A percentile compares a stretch with the other conserved stretches of the same genome.
Evolutionary conservation across 1,284 basidiomycete genomes (phyloP).

Genomic region (Cryptococcus maquisensis): DNA sequence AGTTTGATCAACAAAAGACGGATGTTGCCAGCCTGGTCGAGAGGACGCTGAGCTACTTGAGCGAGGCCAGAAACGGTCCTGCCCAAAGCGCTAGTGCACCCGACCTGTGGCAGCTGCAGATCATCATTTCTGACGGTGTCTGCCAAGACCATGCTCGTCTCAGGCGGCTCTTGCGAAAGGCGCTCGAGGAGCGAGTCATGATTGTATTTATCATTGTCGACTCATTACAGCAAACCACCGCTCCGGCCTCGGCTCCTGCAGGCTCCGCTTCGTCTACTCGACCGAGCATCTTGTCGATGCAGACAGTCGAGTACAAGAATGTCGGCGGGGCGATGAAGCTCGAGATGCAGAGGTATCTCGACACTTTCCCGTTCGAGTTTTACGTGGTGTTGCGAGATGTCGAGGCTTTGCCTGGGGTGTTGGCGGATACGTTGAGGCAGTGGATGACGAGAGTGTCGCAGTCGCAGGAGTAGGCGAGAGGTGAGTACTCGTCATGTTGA

Average conservation of each 20-base stretch:
- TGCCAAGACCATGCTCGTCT: conserved; percentile 92
- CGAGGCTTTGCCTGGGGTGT: conserved; percentile 84
- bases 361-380: conserved; percentile 98
- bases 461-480: conserved; percentile 38
- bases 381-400: conserved; percentile 89
- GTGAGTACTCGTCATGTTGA: neutral
- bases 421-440: conserved; percentile 87
- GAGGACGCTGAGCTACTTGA: conserved; percentile 71
- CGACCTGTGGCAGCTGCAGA: conserved; percentile 95
- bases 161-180: conserved; percentile 73
- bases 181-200: conserved; percentile 88
- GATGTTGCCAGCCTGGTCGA: conserved; percentile 85
- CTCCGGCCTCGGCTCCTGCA: conserved; percentile 10
- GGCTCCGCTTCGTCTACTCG: conserved; percentile 14
- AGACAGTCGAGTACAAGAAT: conserved; percentile 80
- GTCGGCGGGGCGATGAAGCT: conserved; percentile 84
- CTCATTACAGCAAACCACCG: conserved; percentile 56
- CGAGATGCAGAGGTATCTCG: conserved; percentile 82
- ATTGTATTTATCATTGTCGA: conserved; percentile 96
- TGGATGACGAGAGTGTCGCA: conserved; percentile 53
- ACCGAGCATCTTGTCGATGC: conserved; percentile 76
- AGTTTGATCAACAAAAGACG: conserved; percentile 86
- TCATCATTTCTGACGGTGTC: conserved; percentile 98
- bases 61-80: conserved; percentile 66
- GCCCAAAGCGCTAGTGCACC: conserved; percentile 56